Base-by-base conservation (phyloP, 139 green algal genomes). In the Desmodesmus armatus region DNA sequence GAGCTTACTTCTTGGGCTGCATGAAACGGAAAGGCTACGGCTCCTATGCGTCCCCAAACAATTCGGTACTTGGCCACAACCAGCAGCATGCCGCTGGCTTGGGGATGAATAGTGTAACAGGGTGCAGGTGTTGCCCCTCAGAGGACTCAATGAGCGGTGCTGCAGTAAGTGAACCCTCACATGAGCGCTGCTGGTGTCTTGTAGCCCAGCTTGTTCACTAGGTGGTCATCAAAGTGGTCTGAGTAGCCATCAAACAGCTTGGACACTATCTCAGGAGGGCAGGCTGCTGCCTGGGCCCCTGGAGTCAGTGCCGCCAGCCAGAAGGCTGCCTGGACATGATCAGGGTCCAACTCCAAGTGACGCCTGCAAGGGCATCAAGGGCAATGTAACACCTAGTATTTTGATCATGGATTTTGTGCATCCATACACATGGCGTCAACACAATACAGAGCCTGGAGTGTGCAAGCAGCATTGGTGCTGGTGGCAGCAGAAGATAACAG, bases 161-260 rank as follows among this genome's bases (percentile, higher is more conserved):
- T 66, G 58, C 58, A 66, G 19, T 66, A 7, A 35, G 58, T 35
- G 15, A 31, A 21, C 62, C 67, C 88, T 67, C 62, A 89, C 87
- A 90, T 85, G 9, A 92, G 76, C 29, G 88, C 49, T 15, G 78
- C 17, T 2, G 89, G 89, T 11, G 87, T 92, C 7, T 66, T 81
- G 84, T 92, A 92, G 11, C 73, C 23, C 74, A 91, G 78, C 73
- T 80, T 62, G 0, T 82, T 31, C 39, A 92, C 87, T 63, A 94
- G 77, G 66, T 94, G 91, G 13, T 87, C 43, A 37, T 94, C 91
- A 85, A 94, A 94, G 29, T 90, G 73, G 80, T 92, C 80, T 21
- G 91, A 87, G 63, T 84, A 88, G 40, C 89, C 53, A 80, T 94
- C 91, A 85, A 94, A 94, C 80, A 94, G 70, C 29, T 74, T 79